These are phyloP conservation scores for Chlorella sp. DNA, from an alignment of 139 green algal species.

Conservation along the genomic window DNA sequence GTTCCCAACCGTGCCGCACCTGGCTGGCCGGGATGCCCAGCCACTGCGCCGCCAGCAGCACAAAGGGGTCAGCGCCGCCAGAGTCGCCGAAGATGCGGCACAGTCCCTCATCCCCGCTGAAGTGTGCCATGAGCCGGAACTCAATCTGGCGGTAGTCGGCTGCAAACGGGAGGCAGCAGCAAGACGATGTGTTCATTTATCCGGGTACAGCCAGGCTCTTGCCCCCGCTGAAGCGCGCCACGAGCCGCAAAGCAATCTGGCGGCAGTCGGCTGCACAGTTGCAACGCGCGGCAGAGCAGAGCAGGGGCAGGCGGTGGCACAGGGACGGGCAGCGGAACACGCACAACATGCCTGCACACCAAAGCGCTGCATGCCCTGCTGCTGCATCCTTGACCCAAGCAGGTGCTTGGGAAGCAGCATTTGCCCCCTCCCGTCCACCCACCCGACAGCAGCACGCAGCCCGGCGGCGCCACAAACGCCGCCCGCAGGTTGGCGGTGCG, in stretches of 20 bases:
- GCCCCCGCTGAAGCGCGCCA: too few relatives aligned
- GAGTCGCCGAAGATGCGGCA: constrained; percentile 49
- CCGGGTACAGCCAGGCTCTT: too few relatives aligned
- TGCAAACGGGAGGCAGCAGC: too few relatives aligned
- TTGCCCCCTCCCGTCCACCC: background rate
- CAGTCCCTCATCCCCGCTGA: constrained; percentile 73
- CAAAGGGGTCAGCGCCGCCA: constrained; percentile 78
- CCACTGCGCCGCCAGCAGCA: constrained; percentile 63
- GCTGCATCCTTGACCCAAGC: background rate
- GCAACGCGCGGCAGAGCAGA: too few relatives aligned
- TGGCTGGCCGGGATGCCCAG: constrained; percentile 48
- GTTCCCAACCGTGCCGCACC: background rate
- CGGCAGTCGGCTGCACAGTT: too few relatives aligned
- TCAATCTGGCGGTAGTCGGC: constrained; percentile 91
- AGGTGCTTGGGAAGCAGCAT: background rate
- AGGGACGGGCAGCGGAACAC: too few relatives aligned
- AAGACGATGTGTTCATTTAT: too few relatives aligned
- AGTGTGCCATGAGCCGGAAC: constrained; percentile 93
- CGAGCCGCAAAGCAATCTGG: too few relatives aligned
- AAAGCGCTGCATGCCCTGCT: too few relatives aligned
- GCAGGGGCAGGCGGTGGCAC: too few relatives aligned
- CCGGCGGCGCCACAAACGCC: constrained; percentile 48
- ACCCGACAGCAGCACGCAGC: constrained; percentile 53
- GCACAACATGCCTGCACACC: too few relatives aligned
- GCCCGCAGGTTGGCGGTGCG: constrained; percentile 34